Evolutionary conservation across 164 flowering plant genomes (phyloP).

Genomic region (Aristolochia californica): DNA sequence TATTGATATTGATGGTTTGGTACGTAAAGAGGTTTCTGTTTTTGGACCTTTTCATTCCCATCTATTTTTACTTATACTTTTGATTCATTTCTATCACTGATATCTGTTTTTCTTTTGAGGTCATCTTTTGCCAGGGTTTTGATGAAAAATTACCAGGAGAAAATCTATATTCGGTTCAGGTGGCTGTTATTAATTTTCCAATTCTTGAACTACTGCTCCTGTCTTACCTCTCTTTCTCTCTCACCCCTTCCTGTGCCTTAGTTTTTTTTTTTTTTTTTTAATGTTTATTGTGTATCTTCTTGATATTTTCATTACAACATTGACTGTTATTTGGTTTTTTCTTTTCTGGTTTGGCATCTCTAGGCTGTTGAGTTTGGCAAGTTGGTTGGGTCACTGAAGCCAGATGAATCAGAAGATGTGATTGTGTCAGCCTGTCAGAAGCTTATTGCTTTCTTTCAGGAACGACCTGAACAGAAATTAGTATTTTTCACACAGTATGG

Average conservation of each 20-base stretch:
- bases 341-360: conserved; percentile 4
- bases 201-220: not conserved
- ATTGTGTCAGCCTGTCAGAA: conserved; percentile 88
- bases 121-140: conserved; percentile 58
- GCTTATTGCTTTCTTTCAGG: conserved; percentile 68
- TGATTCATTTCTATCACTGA: conserved; percentile 4
- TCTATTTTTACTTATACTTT: not conserved
- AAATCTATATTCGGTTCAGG: conserved; percentile 87
- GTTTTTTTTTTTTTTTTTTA: no score
- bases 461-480: conserved; percentile 86
- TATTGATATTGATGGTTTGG: conserved; percentile 80
- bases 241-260: no score
- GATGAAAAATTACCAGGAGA: conserved; percentile 87
- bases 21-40: conserved; percentile 16
- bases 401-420: conserved; percentile 88
- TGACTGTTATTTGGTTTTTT: no score
- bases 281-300: no score
- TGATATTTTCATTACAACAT: not conserved
- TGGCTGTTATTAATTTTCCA: conserved; percentile 10
- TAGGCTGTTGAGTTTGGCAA: conserved; percentile 94
- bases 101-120: conserved; percentile 1
- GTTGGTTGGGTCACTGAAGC: conserved; percentile 69
- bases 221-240: not conserved
- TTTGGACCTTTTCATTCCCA: not conserved
- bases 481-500: conserved; percentile 86